Percentiles rank a stretch among this genome's conserved stretches.
Conservation (phyloP, 140 eudicot genomes). For the Anethum foeniculum region DNA sequence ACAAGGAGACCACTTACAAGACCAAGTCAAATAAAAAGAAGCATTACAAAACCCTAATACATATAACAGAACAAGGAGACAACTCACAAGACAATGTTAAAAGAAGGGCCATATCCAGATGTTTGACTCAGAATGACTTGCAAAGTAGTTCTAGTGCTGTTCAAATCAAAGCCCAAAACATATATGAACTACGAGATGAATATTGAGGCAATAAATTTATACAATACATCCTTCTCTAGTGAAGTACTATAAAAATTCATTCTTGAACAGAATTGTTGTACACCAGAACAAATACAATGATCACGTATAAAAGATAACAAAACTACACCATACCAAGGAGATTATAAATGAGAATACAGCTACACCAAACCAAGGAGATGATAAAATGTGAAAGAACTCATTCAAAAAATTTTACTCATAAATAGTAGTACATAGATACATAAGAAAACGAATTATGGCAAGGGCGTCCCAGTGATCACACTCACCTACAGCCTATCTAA, state of each 20-base stretch:
- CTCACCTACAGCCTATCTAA: slow-evolving; percentile 9
- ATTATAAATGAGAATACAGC: not conserved
- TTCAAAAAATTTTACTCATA: slow-evolving; percentile 1
- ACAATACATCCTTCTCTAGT: not conserved
- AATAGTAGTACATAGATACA: slow-evolving; percentile 12
- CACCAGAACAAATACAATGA: not conserved
- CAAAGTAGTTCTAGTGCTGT: not conserved
- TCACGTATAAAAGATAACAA: not conserved
- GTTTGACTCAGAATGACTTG: not conserved
- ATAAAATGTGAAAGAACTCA: not conserved
- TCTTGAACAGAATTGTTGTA: not conserved
- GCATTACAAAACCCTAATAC: too few relatives aligned
- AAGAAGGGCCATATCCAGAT: not conserved
- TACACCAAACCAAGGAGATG: not conserved
- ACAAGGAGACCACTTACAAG: not conserved
- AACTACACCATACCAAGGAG: not conserved
- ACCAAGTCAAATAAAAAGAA: not conserved
- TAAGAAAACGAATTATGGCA: not conserved
- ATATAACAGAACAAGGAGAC: not conserved
- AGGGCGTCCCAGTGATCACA: not conserved
- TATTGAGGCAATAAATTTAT: not conserved
- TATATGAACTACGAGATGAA: not conserved
- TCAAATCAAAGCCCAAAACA: not conserved
- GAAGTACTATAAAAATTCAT: not conserved
- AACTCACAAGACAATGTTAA: not conserved